Base-by-base conservation (phyloP, 2,329 filamentous ascomycete genomes). In the Leptographium galeiforme region DNA sequence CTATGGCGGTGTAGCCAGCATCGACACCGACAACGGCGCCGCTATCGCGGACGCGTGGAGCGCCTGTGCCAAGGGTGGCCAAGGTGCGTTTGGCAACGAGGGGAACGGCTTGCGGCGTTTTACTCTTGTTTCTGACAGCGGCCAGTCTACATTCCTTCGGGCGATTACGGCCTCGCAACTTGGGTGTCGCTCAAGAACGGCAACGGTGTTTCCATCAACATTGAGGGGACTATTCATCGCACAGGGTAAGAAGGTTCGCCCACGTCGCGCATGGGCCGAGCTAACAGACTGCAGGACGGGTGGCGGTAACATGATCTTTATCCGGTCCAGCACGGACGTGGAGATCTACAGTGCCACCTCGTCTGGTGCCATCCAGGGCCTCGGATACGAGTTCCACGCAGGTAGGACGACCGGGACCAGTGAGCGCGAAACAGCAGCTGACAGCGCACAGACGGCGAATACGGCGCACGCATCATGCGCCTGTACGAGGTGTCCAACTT, bases 1-100 rank as follows among this genome's bases (percentile, higher is more conserved):
- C 56, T 78, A 78, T 58, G 76, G 76, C 13, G 76, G 67, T 10
- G 68, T 67, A 33, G 74, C 76, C 2, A 72, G 74, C 61, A 72
- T 72, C 55, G 65, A 66, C n/a, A 74, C 73, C 6, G 76, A 79
- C 58, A 62, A 79, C 30, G 72, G 74, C 0, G 64, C 70, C 2
- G 66, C 76, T 11, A 65, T 79, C 14, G 63, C 64, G 8, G 65
- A 67, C 18, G 77, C 76, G 4, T 78, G 71, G 59, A 67, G 63
- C 2, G 76, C 67, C 18, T 79, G 76, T 66, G 72, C 72, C 54
- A 60, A 63, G 11, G 74, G 75, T 8, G 76, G 76, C 6, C 54
- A 55, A 16, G 51, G 56, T 57, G 43, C 1, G 47, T 53, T 18
- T 25, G 25, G 25, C 25, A 25, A 25, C 5, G 25, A 3, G 25